Percentiles rank a stretch among this genome's conserved stretches.
These are phyloP conservation scores for Pisolithus albus DNA, from an alignment of 768 basidiomycete species.

Conservation along the genomic window DNA sequence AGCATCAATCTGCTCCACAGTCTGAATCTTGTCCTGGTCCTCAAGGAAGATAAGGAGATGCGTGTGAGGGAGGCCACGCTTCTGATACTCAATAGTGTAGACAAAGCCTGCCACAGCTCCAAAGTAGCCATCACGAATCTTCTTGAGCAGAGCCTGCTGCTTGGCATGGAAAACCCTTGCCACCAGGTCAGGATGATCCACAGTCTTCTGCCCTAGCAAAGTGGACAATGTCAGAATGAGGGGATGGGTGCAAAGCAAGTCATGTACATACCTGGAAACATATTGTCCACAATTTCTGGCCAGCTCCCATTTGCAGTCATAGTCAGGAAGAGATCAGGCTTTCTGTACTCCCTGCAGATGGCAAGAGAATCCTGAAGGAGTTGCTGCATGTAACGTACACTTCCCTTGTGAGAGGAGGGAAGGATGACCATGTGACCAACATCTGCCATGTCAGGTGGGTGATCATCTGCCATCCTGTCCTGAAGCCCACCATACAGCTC, in stretches of 20 bases:
- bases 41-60: slow-evolving; percentile 43
- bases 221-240: not conserved
- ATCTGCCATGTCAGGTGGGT: not conserved
- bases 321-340: slow-evolving; percentile 43
- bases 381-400: slow-evolving; percentile 39
- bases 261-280: slow-evolving; percentile 25
- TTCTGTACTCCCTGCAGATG: slow-evolving; percentile 29
- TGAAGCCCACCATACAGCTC: slow-evolving; percentile 28
- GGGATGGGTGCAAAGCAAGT: not conserved
- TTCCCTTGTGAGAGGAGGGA: slow-evolving; percentile 37
- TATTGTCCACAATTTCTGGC: slow-evolving; percentile 35
- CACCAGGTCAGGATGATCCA: slow-evolving; percentile 44
- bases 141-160: slow-evolving; percentile 28
- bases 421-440: slow-evolving; percentile 24
- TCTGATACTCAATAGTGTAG: slow-evolving; percentile 54
- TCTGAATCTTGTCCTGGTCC: slow-evolving; percentile 25
- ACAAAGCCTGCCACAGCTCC: slow-evolving; percentile 38
- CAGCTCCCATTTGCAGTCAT: slow-evolving; percentile 48
- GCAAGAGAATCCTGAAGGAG: slow-evolving; percentile 42
- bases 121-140: slow-evolving; percentile 35
- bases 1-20: slow-evolving; percentile 33
- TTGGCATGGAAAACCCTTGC: slow-evolving; percentile 40
- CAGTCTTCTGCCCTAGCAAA: slow-evolving; percentile 25
- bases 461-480: slow-evolving; percentile 25
- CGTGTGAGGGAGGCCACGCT: slow-evolving; percentile 48